Evolutionary conservation across 164 flowering plant genomes (phyloP), one percentile per base, ranked within the genome.

Genomic region (Vitis amurensis): DNA sequence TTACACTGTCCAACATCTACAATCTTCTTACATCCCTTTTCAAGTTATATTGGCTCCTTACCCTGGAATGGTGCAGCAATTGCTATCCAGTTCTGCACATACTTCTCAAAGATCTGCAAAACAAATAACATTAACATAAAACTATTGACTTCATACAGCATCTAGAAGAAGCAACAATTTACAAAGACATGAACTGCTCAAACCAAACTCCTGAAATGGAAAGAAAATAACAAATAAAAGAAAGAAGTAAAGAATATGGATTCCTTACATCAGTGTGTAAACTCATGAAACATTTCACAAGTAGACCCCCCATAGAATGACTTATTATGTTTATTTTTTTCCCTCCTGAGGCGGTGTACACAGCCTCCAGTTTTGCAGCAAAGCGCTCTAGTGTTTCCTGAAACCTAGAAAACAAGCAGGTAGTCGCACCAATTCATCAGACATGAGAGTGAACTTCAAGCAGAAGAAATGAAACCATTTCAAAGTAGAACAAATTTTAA

Each of bases 281-380:
- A 79, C 87, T 70, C 99, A 96, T 91, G 82, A 96, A 96, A 81
- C 97, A 96, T 80, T 96, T 96, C 58, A 90, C 94, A 31, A 96
- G 85, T 49, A 96, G 82, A 68, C 99, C 99, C n/a, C 99, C 99
- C 99, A 96, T 96, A 12, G 99, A 96, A 76, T 96, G 99, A 77
- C 86, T 90, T 61, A 96, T 91, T 49, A 96, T 69, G 69, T 74
- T 92, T 55, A 96, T 76, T 80, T 88, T 93, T 77, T 87, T 93
- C 64, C 95, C 95, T 63, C 98, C 99, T 4, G 99, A 87, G 51
- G 97, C 93, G 63, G 78, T 82, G 72, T 85, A 92, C 2, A 87
- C 85, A 3, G 86, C 74, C 82, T 96, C 91, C 23, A 96, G 72
- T 74, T 86, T 93, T 63, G 82, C 85, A 73, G 95, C 89, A 63